Percentiles rank a stretch among this genome's conserved stretches.
phyloP scores from a whole-genome alignment of 2,329 filamentous ascomycete genomes.

The Sclerotinia glacialis region DNA sequence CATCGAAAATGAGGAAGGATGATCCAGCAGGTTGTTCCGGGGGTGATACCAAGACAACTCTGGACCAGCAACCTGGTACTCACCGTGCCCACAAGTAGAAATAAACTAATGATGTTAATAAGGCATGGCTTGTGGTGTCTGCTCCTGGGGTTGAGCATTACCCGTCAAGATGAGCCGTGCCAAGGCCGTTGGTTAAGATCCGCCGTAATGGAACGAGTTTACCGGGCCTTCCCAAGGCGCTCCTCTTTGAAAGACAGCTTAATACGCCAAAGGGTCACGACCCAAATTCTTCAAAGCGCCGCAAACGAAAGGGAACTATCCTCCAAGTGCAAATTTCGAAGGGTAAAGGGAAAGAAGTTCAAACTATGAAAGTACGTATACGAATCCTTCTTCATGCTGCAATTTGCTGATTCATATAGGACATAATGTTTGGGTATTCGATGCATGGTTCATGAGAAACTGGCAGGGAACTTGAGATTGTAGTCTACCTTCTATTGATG shows the following conservation, averaged over 20 bases:
- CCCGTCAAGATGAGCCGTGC: not conserved
- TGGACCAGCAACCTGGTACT: not conserved
- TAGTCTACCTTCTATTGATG: constrained; percentile 48
- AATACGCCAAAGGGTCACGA: no score
- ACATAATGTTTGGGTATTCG: constrained; percentile 40
- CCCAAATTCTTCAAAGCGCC: constrained; percentile 27
- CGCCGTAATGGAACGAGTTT: not conserved
- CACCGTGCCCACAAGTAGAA: not conserved
- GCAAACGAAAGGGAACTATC: constrained; percentile 27
- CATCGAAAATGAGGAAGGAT: no score
- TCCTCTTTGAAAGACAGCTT: no score
- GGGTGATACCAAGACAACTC: not conserved
- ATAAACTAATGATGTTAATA: not conserved
- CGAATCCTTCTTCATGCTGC: not conserved
- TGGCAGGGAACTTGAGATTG: no score
- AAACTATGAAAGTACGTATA: not conserved
- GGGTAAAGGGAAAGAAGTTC: constrained; percentile 15
- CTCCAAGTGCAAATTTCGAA: constrained; percentile 15
- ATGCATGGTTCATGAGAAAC: constrained; percentile 42
- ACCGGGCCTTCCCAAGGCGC: no score
- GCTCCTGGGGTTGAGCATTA: not conserved
- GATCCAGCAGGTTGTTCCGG: not conserved
- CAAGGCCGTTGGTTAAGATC: not conserved
- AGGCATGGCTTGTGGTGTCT: not conserved
- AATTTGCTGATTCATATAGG: not conserved